Evolutionary conservation across 805 yeast species (phyloP).

Genomic region (Wickerhamomyces ciferrii): DNA sequence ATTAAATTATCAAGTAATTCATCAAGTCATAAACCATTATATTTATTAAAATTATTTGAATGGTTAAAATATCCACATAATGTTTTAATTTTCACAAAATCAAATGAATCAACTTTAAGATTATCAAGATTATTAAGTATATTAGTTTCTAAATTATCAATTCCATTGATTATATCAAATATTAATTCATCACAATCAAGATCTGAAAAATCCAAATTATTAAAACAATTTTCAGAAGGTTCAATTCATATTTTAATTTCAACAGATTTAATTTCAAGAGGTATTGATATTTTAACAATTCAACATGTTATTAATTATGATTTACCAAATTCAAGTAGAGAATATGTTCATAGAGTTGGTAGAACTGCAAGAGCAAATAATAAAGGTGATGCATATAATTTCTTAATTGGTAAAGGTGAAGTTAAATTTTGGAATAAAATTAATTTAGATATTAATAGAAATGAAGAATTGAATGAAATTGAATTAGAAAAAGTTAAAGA

Average conservation of each 20-base stretch:
- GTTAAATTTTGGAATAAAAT: constrained; percentile 52
- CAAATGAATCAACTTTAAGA: constrained; percentile 86
- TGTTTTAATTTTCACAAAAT: constrained; percentile 61
- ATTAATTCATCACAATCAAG: constrained; percentile 57
- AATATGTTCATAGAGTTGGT: constrained; percentile 94
- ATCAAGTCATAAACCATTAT: constrained; percentile 65
- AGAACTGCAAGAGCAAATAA: constrained; percentile 94
- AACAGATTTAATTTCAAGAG: constrained; percentile 95
- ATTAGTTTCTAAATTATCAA: constrained; percentile 24
- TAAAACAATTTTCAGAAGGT: constrained; percentile 54
- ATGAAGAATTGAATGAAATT: constrained; percentile 30
- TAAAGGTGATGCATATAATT: constrained; percentile 66
- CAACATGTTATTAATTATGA: constrained; percentile 85
- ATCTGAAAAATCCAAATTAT: constrained; percentile 46
- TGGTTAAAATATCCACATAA: constrained; percentile 26
- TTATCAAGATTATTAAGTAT: constrained; percentile 55
- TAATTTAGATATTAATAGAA: constrained; percentile 49
- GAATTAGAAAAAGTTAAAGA: constrained; percentile 13
- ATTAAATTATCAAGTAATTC: constrained; percentile 30
- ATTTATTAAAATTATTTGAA: constrained; percentile 51
- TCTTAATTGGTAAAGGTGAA: constrained; percentile 79
- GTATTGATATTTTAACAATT: constrained; percentile 74
- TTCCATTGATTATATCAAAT: constrained; percentile 29
- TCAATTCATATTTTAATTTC: constrained; percentile 55
- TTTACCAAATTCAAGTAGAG: constrained; percentile 81